Conservation (phyloP, 2,329 filamentous ascomycete genomes). For the Colletotrichum shisoi region DNA sequence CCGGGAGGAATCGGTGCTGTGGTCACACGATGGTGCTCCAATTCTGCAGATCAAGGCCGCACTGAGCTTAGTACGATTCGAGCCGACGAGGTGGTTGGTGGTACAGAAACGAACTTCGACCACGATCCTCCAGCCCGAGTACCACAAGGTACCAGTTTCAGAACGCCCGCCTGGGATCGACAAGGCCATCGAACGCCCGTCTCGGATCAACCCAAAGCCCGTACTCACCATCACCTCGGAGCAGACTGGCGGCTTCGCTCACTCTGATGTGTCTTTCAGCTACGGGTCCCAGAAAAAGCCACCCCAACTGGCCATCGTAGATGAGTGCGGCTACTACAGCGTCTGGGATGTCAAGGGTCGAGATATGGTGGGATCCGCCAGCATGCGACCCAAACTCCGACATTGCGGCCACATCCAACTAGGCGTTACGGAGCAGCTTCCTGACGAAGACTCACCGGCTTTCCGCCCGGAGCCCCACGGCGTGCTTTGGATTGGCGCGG, state of each 20-base stretch:
- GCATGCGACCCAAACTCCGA: conserved; percentile 47
- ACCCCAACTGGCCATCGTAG: conserved; percentile 71
- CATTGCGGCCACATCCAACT: conserved; percentile 56
- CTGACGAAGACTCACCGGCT: conserved; percentile 42
- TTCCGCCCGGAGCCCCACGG: conserved; percentile 52
- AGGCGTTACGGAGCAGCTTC: conserved; percentile 50
- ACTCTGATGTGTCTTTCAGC: conserved; percentile 72
- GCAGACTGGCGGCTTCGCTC: conserved; percentile 62
- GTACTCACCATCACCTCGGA: conserved; percentile 61
- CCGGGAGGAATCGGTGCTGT: conserved; percentile 59
- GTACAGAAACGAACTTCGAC: conserved; percentile 63
- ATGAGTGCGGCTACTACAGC: conserved; percentile 71
- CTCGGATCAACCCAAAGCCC: conserved; percentile 64
- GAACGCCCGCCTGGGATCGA: conserved; percentile 28
- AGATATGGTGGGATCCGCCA: conserved; percentile 48
- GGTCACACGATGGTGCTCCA: conserved; percentile 61
- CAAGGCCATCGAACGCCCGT: conserved; percentile 48
- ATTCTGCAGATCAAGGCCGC: conserved; percentile 62
- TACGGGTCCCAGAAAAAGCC: conserved; percentile 56
- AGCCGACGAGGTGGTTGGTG: conserved; percentile 59
- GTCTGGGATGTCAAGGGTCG: conserved; percentile 67
- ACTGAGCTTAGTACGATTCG: conserved; percentile 49
- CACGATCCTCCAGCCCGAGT: conserved; percentile 60
- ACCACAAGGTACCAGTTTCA: conserved; percentile 52
- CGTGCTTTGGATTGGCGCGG: conserved; percentile 53